phyloP scores from a whole-genome alignment of 768 basidiomycete genomes.

The Lactifluus volemus region DNA sequence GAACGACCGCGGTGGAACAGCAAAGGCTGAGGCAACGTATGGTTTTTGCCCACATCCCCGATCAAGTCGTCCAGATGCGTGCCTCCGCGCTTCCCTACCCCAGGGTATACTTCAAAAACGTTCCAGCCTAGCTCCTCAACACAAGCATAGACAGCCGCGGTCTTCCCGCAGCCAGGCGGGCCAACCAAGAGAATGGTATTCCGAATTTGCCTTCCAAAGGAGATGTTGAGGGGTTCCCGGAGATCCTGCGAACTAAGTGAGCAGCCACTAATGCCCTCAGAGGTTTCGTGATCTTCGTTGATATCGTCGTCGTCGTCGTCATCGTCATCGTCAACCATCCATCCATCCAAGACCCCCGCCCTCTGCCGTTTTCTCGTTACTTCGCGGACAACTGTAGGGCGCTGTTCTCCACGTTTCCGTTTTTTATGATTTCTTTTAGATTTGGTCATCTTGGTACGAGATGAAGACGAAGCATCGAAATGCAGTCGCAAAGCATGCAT shows the following conservation, averaged over 20 bases:
- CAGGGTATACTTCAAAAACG: constrained; percentile 94
- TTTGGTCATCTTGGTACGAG: constrained; percentile 5
- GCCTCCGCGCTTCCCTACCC: constrained; percentile 83
- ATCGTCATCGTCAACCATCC: constrained; percentile 15
- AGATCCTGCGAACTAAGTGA: not conserved
- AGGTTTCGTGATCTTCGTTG: not conserved
- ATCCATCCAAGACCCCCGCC: constrained; percentile 11
- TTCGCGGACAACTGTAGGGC: constrained; percentile 18
- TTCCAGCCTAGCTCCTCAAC: constrained; percentile 93
- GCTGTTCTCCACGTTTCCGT: constrained; percentile 7
- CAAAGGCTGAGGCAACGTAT: constrained; percentile 34
- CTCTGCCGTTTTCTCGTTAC: constrained; percentile 16
- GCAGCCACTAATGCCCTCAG: not conserved
- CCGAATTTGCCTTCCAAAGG: constrained; percentile 45
- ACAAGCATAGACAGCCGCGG: constrained; percentile 87
- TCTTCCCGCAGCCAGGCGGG: constrained; percentile 83
- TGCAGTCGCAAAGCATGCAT: constrained; percentile 59
- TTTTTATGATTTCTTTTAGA: constrained; percentile 4
- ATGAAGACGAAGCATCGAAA: constrained; percentile 25
- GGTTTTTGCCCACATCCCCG: constrained; percentile 92
- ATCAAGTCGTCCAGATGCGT: constrained; percentile 69
- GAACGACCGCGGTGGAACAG: constrained; percentile 15
- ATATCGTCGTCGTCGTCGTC: constrained; percentile 4
- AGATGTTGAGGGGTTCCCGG: constrained; percentile 10
- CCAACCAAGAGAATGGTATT: constrained; percentile 85